Percentiles rank a stretch among this genome's conserved stretches.
phyloP scores from a whole-genome alignment of 805 yeast genomes.

The Vanderwaltozyma tropicalis region DNA sequence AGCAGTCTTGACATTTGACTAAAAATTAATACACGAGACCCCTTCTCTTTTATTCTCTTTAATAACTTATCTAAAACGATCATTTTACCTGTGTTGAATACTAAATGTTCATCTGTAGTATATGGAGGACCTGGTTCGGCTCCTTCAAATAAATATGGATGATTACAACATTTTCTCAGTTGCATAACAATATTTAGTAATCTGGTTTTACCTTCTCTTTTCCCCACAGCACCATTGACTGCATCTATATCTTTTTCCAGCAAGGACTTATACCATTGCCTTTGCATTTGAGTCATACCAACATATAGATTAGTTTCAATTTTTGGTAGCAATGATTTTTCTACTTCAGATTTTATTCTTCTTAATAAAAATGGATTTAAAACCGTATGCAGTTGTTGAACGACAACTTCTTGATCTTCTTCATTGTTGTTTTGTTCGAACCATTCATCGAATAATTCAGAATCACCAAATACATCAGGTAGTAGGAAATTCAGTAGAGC shows the following conservation, averaged over 20 bases:
- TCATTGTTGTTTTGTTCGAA: conserved; percentile 42
- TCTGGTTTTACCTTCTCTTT: conserved; percentile 85
- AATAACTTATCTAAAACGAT: conserved; percentile 75
- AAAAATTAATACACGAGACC: conserved; percentile 83
- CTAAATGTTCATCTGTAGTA: conserved; percentile 89
- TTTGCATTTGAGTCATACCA: conserved; percentile 94
- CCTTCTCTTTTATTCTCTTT: conserved; percentile 58
- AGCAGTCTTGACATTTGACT: conserved; percentile 88
- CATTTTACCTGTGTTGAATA: conserved; percentile 87
- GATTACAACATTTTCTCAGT: conserved; percentile 90
- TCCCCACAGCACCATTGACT: conserved; percentile 91
- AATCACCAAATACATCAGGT: conserved; percentile 92
- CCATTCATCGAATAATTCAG: conserved; percentile 87
- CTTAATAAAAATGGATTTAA: conserved; percentile 80
- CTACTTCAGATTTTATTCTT: conserved; percentile 88
- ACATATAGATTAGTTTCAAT: conserved; percentile 82
- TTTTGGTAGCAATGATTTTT: conserved; percentile 80
- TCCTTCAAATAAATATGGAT: conserved; percentile 95
- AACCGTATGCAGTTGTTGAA: conserved; percentile 80
- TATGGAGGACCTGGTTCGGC: conserved; percentile 98
- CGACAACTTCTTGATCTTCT: conserved; percentile 67
- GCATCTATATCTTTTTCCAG: conserved; percentile 92
- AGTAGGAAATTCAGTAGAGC: conserved; percentile 79
- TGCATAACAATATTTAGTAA: conserved; percentile 93
- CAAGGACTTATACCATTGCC: conserved; percentile 79